phyloP scores from a whole-genome alignment of 176 grass and related monocot species.

The Canna indica region DNA sequence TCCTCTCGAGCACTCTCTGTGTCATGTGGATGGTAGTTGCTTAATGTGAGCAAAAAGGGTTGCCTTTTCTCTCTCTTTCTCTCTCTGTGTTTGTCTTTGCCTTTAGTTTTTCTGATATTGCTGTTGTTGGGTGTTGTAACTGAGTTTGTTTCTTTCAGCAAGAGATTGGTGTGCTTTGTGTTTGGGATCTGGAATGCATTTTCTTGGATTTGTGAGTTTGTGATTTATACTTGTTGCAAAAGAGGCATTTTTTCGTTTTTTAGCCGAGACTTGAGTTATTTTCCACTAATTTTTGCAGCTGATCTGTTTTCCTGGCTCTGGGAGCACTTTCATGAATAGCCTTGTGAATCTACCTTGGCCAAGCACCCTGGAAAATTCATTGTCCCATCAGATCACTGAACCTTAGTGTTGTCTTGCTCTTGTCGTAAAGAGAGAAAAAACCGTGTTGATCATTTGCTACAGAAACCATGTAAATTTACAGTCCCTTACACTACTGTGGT shows the following conservation, averaged over 20 bases:
- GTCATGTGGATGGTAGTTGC: not conserved
- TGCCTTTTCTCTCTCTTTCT: not conserved
- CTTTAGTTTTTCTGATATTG: not conserved
- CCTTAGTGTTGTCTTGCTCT: conserved; percentile 5
- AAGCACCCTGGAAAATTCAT: not conserved
- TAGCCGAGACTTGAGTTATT: not conserved
- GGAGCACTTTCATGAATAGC: not conserved
- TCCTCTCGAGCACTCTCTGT: not conserved
- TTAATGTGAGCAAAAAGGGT: not conserved
- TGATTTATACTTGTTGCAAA: not conserved
- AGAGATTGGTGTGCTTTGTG: not conserved
- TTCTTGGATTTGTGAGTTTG: not conserved
- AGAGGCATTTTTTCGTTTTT: not conserved
- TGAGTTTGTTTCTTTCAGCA: too few species aligned
- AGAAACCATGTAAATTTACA: not conserved
- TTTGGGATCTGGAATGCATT: not conserved
- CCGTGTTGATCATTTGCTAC: not conserved
- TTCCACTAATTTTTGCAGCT: not conserved
- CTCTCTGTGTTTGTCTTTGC: too few species aligned
- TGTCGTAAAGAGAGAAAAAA: not conserved
- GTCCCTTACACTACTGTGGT: not conserved
- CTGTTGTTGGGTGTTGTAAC: not conserved
- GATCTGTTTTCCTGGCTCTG: not conserved
- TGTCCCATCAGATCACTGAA: conserved; percentile 24
- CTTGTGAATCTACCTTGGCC: not conserved